Evolutionary conservation across 148 eudicot genomes (phyloP).

Genomic region (Amaranthus palmeri): DNA sequence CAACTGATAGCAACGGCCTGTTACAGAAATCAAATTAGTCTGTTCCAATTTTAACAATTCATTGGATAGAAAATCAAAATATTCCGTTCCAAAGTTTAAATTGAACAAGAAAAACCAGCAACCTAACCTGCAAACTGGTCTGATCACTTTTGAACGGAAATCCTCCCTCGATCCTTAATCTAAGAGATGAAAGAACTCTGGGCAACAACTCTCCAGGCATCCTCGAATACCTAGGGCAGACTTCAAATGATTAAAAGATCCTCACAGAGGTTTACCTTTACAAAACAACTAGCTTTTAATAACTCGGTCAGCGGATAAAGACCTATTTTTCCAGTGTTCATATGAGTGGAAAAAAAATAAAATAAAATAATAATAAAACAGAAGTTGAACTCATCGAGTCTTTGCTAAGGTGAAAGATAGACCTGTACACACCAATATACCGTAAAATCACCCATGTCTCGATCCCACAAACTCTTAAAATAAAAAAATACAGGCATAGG

Average conservation of each 20-base stretch:
- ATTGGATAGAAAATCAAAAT: background rate
- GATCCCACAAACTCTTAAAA: background rate
- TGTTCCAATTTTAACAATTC: background rate
- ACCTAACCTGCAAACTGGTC: conserved; percentile 69
- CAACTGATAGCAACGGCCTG: conserved; percentile 78
- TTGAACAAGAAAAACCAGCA: background rate
- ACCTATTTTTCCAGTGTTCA: background rate
- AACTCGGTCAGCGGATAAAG: background rate
- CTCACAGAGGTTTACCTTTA: background rate
- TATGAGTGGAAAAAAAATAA: background rate
- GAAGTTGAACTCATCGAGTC: background rate
- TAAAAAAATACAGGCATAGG: background rate
- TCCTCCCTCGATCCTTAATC: conserved; percentile 56
- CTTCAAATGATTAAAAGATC: background rate
- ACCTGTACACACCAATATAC: background rate
- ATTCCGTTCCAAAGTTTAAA: background rate
- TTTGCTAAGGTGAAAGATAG: background rate
- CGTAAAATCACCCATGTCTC: background rate
- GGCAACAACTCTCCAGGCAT: conserved; percentile 80
- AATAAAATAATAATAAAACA: background rate
- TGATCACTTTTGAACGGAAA: conserved; percentile 64
- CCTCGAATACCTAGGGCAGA: conserved; percentile 64
- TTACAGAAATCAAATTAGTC: background rate
- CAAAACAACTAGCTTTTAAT: background rate
- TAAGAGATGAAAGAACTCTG: conserved; percentile 63